Conservation (phyloP, 2,329 filamentous ascomycete species). For the Reticulascus tulasneorum region DNA sequence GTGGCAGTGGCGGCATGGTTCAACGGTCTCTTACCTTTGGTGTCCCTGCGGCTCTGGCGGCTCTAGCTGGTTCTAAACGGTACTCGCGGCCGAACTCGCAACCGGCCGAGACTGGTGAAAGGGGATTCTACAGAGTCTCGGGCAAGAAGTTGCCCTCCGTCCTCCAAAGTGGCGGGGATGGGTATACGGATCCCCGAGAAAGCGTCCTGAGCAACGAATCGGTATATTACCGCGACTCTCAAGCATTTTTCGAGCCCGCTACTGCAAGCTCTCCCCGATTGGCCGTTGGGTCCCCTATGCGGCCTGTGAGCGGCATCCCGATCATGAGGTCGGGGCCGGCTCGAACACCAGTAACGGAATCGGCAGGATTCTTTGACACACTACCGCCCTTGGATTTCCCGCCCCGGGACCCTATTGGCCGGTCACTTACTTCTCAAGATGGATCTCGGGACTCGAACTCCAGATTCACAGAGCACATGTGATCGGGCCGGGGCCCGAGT, state of each 20-base stretch:
- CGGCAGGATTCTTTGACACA: slow-evolving; percentile 41
- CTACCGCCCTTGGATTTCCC: slow-evolving; percentile 20
- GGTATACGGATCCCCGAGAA: slow-evolving; percentile 49
- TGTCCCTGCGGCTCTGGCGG: slow-evolving; percentile 3
- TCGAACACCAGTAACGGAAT: slow-evolving; percentile 56
- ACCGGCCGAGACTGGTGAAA: slow-evolving; percentile 40
- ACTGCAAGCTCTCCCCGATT: slow-evolving; percentile 33
- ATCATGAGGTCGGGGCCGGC: slow-evolving; percentile 63
- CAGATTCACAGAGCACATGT: slow-evolving; percentile 36
- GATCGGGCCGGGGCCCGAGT: slow-evolving; percentile 6
- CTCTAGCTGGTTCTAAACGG: slow-evolving; percentile 16
- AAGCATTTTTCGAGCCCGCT: slow-evolving; percentile 37
- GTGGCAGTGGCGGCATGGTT: slow-evolving; percentile 33
- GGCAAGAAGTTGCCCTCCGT: slow-evolving; percentile 63
- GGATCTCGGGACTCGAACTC: slow-evolving; percentile 30
- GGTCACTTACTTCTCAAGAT: slow-evolving; percentile 30
- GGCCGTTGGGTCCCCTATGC: slow-evolving; percentile 54
- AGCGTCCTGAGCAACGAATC: slow-evolving; percentile 37
- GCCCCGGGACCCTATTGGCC: slow-evolving; percentile 30
- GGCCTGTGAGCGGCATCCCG: slow-evolving; percentile 56
- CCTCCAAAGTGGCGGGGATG: slow-evolving; percentile 58
- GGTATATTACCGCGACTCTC: slow-evolving; percentile 51
- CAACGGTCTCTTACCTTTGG: slow-evolving; percentile 40
- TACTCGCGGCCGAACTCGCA: slow-evolving; percentile 29
- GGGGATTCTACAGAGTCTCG: slow-evolving; percentile 61